These are phyloP conservation scores for Arthrinium phaeospermum DNA, from an alignment of 2,329 filamentous ascomycete species.

Conservation along the genomic window DNA sequence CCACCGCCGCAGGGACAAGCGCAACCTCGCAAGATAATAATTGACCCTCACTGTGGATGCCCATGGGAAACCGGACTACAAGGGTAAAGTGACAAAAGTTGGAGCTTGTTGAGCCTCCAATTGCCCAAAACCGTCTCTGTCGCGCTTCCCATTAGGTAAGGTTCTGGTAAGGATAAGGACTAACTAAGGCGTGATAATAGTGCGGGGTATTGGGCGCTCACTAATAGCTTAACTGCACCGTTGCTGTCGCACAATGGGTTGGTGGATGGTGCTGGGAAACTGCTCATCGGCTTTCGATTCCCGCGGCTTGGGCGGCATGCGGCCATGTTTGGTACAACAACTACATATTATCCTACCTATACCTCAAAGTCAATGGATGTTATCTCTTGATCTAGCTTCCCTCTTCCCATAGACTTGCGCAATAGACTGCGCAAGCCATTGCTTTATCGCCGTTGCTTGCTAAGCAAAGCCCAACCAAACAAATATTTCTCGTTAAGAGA, in stretches of 20 bases:
- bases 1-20: neutral
- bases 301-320: neutral
- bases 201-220: constrained; percentile 5
- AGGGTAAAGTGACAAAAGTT: neutral
- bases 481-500: neutral
- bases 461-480: neutral
- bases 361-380: neutral
- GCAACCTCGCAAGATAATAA: neutral
- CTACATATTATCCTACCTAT: neutral
- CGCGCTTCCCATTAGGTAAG: constrained; percentile 5
- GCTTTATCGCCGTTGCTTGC: neutral
- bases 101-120: neutral
- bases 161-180: neutral
- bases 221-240: neutral
- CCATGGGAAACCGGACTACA: neutral
- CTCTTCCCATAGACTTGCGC: neutral
- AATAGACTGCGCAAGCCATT: neutral
- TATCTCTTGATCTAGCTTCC: neutral
- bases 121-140: neutral
- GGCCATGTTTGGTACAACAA: neutral
- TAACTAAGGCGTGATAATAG: neutral
- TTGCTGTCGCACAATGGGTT: neutral
- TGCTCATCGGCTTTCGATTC: neutral
- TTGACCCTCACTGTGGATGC: too few relatives aligned
- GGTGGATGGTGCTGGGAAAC: neutral